Evolutionary conservation across 163 green algal genomes (phyloP), one percentile per base, ranked within the genome.

Genomic region (Scenedesmus sp.): DNA sequence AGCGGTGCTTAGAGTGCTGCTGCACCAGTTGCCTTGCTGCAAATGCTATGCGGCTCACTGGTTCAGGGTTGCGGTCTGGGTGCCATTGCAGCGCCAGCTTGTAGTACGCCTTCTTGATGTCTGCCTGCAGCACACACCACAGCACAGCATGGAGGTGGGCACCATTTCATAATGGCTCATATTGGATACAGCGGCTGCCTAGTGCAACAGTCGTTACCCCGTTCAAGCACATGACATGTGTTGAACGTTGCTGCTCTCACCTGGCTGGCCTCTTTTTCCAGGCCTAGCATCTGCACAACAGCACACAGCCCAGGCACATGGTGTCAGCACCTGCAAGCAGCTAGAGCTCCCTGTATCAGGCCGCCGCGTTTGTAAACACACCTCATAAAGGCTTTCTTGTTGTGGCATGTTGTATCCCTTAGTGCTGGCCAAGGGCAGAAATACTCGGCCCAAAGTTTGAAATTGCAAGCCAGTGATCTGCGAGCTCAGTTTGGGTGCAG

Each of bases 41-140:
- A 30, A 6, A 30, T 12, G 15, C 15, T 59, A 35, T 87, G 53
- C 12, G 78, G 35, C 26, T 44, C 24, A 93, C 92, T 85, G 92
- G 68, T 15, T 97, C 94, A 9, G 93, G 94, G 91, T 99, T 98
- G 90, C 98, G 98, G 92, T 99, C 98, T 9, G 98, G 98, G 70
- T 99, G 98, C 85, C 99, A 93, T 73, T 95, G 93, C 87, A 99
- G 90, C 10, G 97, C 97, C 26, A 99, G 93, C 73, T 95, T 95
- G 72, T 96, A 94, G 83, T 99, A 99, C 0, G 97, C 96, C 89
- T 97, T 98, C 85, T 97, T 97, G 43, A 99, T 96, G 1, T 97
- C 94, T 10, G 87, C 85, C 78, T 94, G 87, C 37, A n/a, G 26
- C 3, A 30, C 18, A 68, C 20, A 72, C 12, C 40, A 44, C 3